Percentiles rank a stretch among this genome's conserved stretches.
phyloP scores from a whole-genome alignment of 345 rosid genomes.

The Sapria himalayana region DNA sequence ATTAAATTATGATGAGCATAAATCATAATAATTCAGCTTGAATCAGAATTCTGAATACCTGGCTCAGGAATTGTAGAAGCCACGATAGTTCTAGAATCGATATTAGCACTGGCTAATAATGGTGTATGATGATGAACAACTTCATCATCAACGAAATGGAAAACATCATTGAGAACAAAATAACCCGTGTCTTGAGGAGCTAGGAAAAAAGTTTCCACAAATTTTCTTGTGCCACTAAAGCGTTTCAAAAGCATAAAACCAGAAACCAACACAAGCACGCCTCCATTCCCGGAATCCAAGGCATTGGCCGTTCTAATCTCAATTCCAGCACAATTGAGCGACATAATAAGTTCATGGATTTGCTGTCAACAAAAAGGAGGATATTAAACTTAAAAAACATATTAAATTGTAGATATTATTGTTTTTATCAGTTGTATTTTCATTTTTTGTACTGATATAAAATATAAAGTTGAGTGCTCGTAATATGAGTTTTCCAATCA shows the following conservation, averaged over 20 bases:
- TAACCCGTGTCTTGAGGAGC: conserved; percentile 96
- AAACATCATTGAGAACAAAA: conserved; percentile 76
- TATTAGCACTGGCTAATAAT: conserved; percentile 7
- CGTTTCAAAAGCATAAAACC: conserved; percentile 71
- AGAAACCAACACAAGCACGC: conserved; percentile 64
- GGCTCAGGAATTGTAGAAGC: conserved; percentile 5
- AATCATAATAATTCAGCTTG: not conserved
- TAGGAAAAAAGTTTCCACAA: conserved; percentile 72
- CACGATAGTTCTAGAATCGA: conserved; percentile 7
- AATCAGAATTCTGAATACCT: conserved; percentile 10
- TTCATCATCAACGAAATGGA: conserved; percentile 50
- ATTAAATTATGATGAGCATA: too few relatives aligned
- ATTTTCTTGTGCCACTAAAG: conserved; percentile 34
- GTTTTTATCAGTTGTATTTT: too few relatives aligned
- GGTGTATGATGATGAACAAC: conserved; percentile 23
- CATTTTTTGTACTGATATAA: too few relatives aligned
- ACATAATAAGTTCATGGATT: conserved; percentile 49
- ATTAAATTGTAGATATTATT: too few relatives aligned
- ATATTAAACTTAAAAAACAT: not conserved
- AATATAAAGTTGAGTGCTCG: too few relatives aligned
- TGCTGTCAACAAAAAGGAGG: conserved; percentile 23
- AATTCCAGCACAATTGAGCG: conserved; percentile 50
- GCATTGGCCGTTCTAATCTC: conserved; percentile 93
- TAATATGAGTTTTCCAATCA: too few relatives aligned
- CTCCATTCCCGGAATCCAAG: conserved; percentile 62